Conservation (phyloP, 2,329 filamentous ascomycete genomes). For the Colletotrichum viniferum region DNA sequence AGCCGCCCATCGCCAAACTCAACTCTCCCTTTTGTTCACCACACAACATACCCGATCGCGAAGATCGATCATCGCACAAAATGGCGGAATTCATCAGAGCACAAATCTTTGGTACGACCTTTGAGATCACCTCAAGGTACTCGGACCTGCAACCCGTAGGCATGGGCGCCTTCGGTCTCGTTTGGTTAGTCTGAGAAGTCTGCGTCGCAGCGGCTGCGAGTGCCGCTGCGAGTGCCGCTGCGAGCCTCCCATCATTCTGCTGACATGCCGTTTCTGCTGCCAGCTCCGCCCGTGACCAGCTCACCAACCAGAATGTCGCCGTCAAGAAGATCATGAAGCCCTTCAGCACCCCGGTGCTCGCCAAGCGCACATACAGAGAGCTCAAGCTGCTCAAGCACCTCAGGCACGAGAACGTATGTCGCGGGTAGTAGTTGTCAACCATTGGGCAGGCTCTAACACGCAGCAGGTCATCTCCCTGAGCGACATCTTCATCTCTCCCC, state of each 20-base stretch:
- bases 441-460: constrained; percentile 23
- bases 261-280: not conserved
- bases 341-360: constrained; percentile 97
- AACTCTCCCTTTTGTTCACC: not conserved
- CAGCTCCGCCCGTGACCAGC: constrained; percentile 96
- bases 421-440: not conserved
- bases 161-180: constrained; percentile 98
- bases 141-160: constrained; percentile 97
- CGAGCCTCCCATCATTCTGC: not conserved
- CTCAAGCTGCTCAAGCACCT: constrained; percentile 97
- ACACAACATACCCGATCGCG: not conserved
- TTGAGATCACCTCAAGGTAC: constrained; percentile 98
- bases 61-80: constrained; percentile 42
- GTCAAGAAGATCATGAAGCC: constrained; percentile 99
- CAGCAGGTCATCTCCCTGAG: constrained; percentile 91
- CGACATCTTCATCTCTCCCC: constrained; percentile 98
- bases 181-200: constrained; percentile 71
- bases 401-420: constrained; percentile 87
- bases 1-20: not conserved
- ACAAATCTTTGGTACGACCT: constrained; percentile 99
- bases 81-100: constrained; percentile 99
- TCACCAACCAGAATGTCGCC: constrained; percentile 94
- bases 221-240: too few relatives aligned
- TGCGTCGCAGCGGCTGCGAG: not conserved
- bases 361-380: constrained; percentile 97